A percentile compares a stretch with the other conserved stretches of the same genome.
Evolutionary conservation across 2,329 filamentous ascomycete species (phyloP).

Genomic region (Arthrobotrys pseudoclavata): DNA sequence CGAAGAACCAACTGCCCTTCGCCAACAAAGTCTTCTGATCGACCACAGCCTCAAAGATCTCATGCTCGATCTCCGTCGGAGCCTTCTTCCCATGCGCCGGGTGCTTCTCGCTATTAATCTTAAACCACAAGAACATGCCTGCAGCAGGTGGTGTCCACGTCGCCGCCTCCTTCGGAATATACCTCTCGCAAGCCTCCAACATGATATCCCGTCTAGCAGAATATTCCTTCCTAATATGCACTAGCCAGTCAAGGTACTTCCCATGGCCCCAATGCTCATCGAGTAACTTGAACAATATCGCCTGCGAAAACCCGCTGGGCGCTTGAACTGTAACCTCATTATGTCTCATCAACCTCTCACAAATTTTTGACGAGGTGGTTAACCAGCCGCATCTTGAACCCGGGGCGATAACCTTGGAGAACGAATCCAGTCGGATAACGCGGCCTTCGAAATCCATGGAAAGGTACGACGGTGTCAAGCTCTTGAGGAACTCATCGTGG

Average conservation of each 20-base stretch:
- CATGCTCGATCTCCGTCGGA: conserved; percentile 81
- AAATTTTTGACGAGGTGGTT: conserved; percentile 84
- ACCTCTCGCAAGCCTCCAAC: conserved; percentile 81
- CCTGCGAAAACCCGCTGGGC: conserved; percentile 85
- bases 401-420: conserved; percentile 90
- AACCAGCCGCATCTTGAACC: conserved; percentile 89
- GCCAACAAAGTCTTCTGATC: conserved; percentile 83
- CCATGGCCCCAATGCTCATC: conserved; percentile 95
- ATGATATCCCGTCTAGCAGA: conserved; percentile 82
- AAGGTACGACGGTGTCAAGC: conserved; percentile 80
- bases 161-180: conserved; percentile 80
- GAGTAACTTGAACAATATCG: conserved; percentile 86
- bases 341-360: conserved; percentile 85
- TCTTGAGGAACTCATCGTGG: conserved; percentile 79
- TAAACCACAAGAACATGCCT: conserved; percentile 95
- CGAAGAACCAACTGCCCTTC: conserved; percentile 90
- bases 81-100: conserved; percentile 72
- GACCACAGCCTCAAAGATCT: conserved; percentile 84
- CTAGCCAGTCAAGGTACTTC: conserved; percentile 90
- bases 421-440: conserved; percentile 90
- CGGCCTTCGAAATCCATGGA: conserved; percentile 87
- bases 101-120: conserved; percentile 76
- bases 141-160: conserved; percentile 84
- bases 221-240: conserved; percentile 84
- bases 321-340: conserved; percentile 87